phyloP scores from a whole-genome alignment of 345 rosid species.

The Draba incana region DNA sequence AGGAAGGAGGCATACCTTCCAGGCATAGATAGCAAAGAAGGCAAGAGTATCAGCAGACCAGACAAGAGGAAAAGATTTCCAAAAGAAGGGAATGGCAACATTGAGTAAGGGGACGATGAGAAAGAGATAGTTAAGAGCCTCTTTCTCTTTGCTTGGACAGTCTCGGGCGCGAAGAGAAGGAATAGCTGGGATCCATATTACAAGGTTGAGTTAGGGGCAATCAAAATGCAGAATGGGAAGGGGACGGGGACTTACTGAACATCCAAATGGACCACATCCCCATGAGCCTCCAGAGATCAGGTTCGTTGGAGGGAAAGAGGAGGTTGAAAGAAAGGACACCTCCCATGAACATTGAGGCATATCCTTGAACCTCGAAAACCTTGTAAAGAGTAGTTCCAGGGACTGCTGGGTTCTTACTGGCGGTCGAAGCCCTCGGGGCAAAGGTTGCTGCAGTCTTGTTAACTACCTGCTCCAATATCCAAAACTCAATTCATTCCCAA shows the following conservation, averaged over 20 bases:
- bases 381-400: constrained; percentile 83
- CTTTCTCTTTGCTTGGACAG: constrained; percentile 88
- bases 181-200: constrained; percentile 56
- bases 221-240: background rate
- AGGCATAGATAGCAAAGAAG: constrained; percentile 89
- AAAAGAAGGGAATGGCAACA: constrained; percentile 84
- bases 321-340: constrained; percentile 90
- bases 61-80: constrained; percentile 85
- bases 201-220: background rate
- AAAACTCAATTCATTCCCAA: too few relatives aligned
- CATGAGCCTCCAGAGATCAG: constrained; percentile 93
- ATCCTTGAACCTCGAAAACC: constrained; percentile 91
- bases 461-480: constrained; percentile 56
- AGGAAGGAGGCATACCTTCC: constrained; percentile 71
- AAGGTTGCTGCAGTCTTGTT: constrained; percentile 94
- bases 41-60: constrained; percentile 92
- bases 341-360: constrained; percentile 73
- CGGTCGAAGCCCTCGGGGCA: constrained; percentile 94
- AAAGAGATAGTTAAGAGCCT: constrained; percentile 91
- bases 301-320: constrained; percentile 82
- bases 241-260: constrained; percentile 68
- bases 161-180: constrained; percentile 95
- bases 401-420: constrained; percentile 84
- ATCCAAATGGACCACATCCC: constrained; percentile 99
- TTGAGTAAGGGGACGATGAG: constrained; percentile 81